Base-by-base conservation (phyloP, 176 grass and related monocot genomes). In the Carex littledalei region DNA sequence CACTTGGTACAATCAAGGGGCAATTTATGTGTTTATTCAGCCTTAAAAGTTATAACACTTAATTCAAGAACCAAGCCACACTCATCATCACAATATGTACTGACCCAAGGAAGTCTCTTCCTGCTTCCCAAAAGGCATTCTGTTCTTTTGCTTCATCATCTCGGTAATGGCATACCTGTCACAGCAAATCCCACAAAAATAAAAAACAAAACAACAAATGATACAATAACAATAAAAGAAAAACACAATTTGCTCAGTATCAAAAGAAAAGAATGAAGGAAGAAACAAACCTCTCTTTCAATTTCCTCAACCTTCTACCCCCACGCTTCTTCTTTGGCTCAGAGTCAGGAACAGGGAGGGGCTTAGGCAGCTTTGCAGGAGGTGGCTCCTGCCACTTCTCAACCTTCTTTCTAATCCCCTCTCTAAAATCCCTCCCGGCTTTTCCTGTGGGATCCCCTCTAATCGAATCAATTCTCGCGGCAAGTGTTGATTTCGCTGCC, bases 391-490 rank as follows among this genome's bases (percentile, higher is more conserved):
- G 91, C 95, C 95, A 98, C 69, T 98, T 94, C 49, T 91, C 95
- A 3, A 98, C 94, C 92, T 93, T 98, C 80, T 92, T 94, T 69
- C 47, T 80, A 6, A 98, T 89, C 84, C 91, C 95, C 71, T 97
- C 89, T 83, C 90, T 63, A 67, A 98, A 91, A 79, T 92, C 86
- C 58, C 86, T 87, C 2, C 95, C 95, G 34, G 88, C 86, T 83
- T 98, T 98, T 81, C 95, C 91, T 34, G 89, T 98, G 62, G 92
- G 92, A 81, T 97, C 95, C 78, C 95, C 95, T 91, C 95, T 93
- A 52, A 77, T 89, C 52, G 91, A 90, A 86, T 97, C 86, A 10
- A 94, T 90, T 63, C 95, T 87, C 81, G 92, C 92, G 7, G 95
- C 91, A 73, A 94, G 86, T 53, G 89, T 93, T 75, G 95, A 91